Evolutionary conservation across 176 grass and related monocot species (phyloP).

Genomic region (Dendrocalamus sinicus): DNA sequence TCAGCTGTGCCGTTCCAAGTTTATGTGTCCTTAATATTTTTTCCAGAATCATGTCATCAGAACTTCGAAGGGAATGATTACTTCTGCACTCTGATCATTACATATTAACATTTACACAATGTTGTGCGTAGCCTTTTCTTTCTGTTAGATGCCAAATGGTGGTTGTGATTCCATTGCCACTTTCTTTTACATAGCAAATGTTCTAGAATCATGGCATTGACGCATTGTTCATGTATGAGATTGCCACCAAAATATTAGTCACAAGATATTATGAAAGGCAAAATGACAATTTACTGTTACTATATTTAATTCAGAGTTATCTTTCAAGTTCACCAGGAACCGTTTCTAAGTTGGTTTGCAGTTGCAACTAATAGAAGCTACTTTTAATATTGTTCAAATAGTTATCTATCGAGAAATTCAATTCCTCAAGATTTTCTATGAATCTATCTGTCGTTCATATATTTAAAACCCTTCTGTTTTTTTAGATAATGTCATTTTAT

Average conservation of each 20-base stretch:
- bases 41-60: not conserved
- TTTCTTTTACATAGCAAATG: not conserved
- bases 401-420: not conserved
- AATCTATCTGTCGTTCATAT: not conserved
- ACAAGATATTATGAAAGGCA: not conserved
- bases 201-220: not conserved
- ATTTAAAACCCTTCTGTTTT: not conserved
- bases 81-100: not conserved
- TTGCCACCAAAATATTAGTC: not conserved
- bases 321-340: conserved; percentile 1
- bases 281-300: not conserved
- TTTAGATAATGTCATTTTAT: not conserved
- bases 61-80: not conserved
- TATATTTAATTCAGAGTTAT: not conserved
- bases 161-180: not conserved
- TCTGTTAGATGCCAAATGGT: not conserved
- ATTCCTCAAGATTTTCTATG: not conserved
- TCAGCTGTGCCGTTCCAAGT: not conserved
- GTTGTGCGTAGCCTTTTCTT: not conserved
- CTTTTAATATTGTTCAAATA: not conserved
- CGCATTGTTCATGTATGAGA: not conserved
- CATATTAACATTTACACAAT: not conserved
- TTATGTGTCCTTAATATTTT: not conserved
- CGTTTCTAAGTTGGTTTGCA: conserved; percentile 4
- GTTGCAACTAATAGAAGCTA: not conserved